Evolutionary conservation across 73 alveolate species (phyloP).

Genomic region (Tetrahymena thermophila): DNA sequence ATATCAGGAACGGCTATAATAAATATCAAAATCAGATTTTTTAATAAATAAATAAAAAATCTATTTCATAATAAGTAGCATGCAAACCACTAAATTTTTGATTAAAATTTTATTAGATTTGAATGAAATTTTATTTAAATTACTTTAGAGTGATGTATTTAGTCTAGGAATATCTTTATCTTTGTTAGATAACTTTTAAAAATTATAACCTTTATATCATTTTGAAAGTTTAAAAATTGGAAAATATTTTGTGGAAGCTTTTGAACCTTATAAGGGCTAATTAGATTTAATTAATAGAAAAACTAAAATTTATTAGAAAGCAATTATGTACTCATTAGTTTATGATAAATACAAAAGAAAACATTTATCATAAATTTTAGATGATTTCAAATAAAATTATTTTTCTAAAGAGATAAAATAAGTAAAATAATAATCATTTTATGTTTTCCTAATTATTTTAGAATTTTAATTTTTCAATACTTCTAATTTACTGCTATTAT

Average conservation of each 20-base stretch:
- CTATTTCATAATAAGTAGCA: too few relatives aligned
- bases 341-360: neutral
- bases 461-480: too few relatives aligned
- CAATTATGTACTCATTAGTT: neutral
- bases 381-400: too few relatives aligned
- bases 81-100: too few relatives aligned
- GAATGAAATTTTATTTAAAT: too few relatives aligned
- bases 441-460: too few relatives aligned
- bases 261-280: neutral
- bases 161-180: neutral
- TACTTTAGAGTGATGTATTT: neutral
- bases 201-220: neutral
- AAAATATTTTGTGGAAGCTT: neutral
- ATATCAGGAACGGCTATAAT: too few relatives aligned
- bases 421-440: neutral
- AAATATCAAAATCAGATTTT: too few relatives aligned
- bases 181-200: neutral
- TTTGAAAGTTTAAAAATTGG: neutral
- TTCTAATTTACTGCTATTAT: too few relatives aligned
- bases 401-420: neutral
- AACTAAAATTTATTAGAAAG: neutral
- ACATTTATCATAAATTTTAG: neutral
- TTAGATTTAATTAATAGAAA: neutral
- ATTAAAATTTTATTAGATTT: too few relatives aligned
- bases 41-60: too few relatives aligned